phyloP scores from a whole-genome alignment of 2,329 filamentous ascomycete species.

The Pleoardoris graminearum region DNA sequence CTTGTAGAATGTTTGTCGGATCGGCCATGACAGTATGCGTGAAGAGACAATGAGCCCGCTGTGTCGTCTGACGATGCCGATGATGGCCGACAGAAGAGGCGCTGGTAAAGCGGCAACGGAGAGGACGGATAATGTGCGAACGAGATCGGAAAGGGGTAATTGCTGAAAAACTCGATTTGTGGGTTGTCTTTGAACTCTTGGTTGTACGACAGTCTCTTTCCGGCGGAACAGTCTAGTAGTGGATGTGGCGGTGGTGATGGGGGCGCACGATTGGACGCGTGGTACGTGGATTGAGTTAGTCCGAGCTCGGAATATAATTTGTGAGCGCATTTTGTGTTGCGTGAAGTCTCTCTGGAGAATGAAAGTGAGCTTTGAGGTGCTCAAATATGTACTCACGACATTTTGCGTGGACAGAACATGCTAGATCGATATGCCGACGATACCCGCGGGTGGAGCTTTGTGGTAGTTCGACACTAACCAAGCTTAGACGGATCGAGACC shows the following conservation, averaged over 20 bases:
- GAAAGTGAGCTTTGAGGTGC: no score
- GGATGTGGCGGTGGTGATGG: conserved; percentile 1
- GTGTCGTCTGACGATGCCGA: conserved; percentile 3
- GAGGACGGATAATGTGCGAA: conserved; percentile 6
- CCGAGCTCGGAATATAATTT: not conserved
- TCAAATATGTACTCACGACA: conserved; percentile 6
- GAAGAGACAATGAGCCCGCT: conserved; percentile 3
- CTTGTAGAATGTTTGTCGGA: conserved; percentile 5
- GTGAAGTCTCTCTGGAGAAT: no score
- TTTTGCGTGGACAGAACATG: not conserved
- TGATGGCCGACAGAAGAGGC: conserved; percentile 4
- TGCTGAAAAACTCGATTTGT: not conserved
- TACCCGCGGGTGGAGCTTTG: not conserved
- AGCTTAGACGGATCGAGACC: not conserved
- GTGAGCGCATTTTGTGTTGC: not conserved
- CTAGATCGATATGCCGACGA: not conserved
- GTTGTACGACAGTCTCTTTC: not conserved
- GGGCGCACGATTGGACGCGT: not conserved
- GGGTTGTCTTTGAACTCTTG: not conserved
- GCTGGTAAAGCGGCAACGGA: conserved; percentile 5
- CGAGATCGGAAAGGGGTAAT: conserved; percentile 6
- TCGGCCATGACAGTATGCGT: conserved; percentile 4
- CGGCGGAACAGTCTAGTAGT: not conserved
- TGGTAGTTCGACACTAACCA: conserved; percentile 2
- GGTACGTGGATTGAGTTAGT: not conserved